Conservation (phyloP, 495 filamentous ascomycete genomes). For the Neurospora tetrasperma region DNA sequence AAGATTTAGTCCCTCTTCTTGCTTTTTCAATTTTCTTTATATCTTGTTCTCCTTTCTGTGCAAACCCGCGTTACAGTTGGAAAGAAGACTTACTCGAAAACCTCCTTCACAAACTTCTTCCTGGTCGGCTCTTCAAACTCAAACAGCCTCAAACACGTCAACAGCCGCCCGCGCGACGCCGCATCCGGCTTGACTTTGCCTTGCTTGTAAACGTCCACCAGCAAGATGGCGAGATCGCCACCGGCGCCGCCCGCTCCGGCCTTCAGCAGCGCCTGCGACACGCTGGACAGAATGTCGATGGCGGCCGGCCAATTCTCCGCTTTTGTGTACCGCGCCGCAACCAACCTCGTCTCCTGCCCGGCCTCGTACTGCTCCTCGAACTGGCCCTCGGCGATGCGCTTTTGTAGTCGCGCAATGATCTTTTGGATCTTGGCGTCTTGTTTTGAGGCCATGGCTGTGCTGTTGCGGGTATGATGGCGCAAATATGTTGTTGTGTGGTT, state of each 20-base stretch:
- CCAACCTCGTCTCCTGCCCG: slow-evolving; percentile 90
- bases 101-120: slow-evolving; percentile 84
- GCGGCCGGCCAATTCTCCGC: slow-evolving; percentile 70
- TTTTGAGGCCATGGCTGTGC: background rate
- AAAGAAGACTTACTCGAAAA: slow-evolving; percentile 52
- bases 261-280: slow-evolving; percentile 72
- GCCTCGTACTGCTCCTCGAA: slow-evolving; percentile 74
- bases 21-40: background rate
- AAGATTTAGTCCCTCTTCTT: background rate
- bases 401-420: slow-evolving; percentile 40
- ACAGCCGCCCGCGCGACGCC: slow-evolving; percentile 46
- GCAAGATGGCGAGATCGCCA: slow-evolving; percentile 75
- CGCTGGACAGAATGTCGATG: slow-evolving; percentile 74
- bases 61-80: background rate
- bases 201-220: slow-evolving; percentile 82
- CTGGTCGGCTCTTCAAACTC: slow-evolving; percentile 73
- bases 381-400: slow-evolving; percentile 80
- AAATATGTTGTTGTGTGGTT: background rate
- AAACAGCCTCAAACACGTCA: slow-evolving; percentile 65
- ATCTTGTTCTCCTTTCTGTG: background rate
- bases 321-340: slow-evolving; percentile 87
- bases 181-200: slow-evolving; percentile 63
- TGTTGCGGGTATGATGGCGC: background rate
- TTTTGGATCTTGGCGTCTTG: slow-evolving; percentile 33
- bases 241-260: slow-evolving; percentile 88